Conservation (phyloP, 2,329 filamentous ascomycete genomes). For the Immersiporthe knoxdaviesiana region DNA sequence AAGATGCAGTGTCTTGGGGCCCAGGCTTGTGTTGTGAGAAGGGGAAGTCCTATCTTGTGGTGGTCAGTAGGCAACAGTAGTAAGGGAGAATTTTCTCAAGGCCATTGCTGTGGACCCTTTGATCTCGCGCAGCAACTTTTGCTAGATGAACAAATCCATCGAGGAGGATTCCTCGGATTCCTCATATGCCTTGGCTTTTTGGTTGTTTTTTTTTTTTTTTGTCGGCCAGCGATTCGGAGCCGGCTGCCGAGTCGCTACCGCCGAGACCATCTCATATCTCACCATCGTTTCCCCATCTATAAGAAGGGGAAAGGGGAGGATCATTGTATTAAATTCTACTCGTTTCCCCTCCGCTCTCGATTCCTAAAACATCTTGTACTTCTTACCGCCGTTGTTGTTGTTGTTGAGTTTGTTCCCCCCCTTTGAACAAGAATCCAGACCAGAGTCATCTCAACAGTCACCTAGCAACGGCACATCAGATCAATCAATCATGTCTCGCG, state of each 20-base stretch:
- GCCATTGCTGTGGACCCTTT: neutral
- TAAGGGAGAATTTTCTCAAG: neutral
- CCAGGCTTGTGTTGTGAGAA: neutral
- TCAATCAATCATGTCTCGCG: conserved; percentile 12
- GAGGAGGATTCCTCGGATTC: neutral
- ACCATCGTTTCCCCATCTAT: neutral
- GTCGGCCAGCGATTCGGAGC: neutral
- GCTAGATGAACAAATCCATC: neutral
- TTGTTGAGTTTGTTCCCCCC: no score
- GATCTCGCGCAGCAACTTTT: neutral
- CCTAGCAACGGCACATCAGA: neutral
- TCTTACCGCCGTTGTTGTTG: no score
- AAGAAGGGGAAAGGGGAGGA: no score
- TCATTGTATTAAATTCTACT: neutral
- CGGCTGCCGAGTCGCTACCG: conserved; percentile 1
- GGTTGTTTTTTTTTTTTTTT: neutral
- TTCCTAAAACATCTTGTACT: no score
- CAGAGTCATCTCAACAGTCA: neutral
- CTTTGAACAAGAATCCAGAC: no score
- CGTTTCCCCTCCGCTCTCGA: neutral
- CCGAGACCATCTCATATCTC: neutral
- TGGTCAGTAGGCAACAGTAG: neutral
- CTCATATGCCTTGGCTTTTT: neutral
- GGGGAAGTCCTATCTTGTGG: no score
- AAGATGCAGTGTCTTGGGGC: neutral